A percentile compares a stretch with the other conserved stretches of the same genome.
Conservation (phyloP, 2,329 filamentous ascomycete species). For the Colletotrichum euphorbiae region DNA sequence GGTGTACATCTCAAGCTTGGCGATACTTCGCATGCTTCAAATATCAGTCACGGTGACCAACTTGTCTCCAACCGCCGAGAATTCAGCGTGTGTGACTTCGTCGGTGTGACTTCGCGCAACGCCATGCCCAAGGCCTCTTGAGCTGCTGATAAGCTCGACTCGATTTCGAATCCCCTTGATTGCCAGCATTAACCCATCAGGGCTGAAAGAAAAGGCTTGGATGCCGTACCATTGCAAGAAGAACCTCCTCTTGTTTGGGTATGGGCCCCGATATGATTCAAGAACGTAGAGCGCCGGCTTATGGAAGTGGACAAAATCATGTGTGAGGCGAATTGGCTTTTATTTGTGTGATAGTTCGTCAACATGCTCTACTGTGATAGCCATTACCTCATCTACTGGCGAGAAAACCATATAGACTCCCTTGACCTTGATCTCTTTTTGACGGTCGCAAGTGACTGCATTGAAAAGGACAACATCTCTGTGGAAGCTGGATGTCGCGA, state of each 20-base stretch:
- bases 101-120: constrained; percentile 37
- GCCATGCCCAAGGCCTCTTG: constrained; percentile 20
- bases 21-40: constrained; percentile 15
- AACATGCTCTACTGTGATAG: constrained; percentile 23
- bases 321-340: not conserved
- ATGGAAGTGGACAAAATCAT: constrained; percentile 32
- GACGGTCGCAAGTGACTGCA: not conserved
- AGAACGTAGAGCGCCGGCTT: constrained; percentile 23
- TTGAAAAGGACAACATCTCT: constrained; percentile 30
- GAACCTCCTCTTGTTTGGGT: not conserved
- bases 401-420: constrained; percentile 32
- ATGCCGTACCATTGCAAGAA: constrained; percentile 29
- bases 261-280: not conserved
- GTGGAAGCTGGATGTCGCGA: constrained; percentile 34
- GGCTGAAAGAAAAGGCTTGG: constrained; percentile 28
- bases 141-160: constrained; percentile 26
- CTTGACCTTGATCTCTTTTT: constrained; percentile 16
- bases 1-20: constrained; percentile 33
- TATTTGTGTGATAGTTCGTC: constrained; percentile 7
- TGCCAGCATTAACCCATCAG: constrained; percentile 22
- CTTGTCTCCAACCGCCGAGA: constrained; percentile 22
- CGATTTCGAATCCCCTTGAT: constrained; percentile 30
- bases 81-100: constrained; percentile 37
- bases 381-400: constrained; percentile 14
- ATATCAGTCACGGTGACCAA: constrained; percentile 33